Percentiles rank a stretch among this genome's conserved stretches.
Conservation (phyloP, 768 basidiomycete genomes). For the Amylocystis lapponica region DNA sequence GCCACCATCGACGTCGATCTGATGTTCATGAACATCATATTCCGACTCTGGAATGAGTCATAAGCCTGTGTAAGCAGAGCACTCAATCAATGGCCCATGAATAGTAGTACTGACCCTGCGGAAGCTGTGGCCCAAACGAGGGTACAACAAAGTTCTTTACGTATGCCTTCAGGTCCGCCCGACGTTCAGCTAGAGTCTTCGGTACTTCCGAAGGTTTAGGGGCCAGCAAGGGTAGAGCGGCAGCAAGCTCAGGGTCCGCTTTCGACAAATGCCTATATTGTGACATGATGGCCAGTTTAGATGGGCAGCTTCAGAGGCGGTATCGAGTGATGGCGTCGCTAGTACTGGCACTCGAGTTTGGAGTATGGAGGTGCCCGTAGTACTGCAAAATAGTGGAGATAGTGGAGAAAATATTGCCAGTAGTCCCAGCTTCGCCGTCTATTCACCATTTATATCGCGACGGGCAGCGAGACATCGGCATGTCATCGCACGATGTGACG, state of each 20-base stretch:
- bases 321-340: no score
- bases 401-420: no score
- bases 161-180: neutral
- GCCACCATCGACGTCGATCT: slow-evolving; percentile 1
- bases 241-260: neutral
- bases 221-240: neutral
- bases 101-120: neutral
- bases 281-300: no score
- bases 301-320: no score
- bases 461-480: no score
- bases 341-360: no score
- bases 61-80: no score
- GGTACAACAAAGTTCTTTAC: neutral
- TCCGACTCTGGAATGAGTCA: slow-evolving; percentile 1
- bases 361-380: no score
- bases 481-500: no score
- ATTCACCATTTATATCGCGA: no score
- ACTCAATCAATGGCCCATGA: neutral
- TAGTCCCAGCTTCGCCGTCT: no score
- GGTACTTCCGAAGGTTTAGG: neutral
- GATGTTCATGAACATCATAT: slow-evolving; percentile 2
- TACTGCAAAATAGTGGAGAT: no score
- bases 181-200: neutral
- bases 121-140: neutral
- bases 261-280: neutral